Evolutionary conservation across 106 monocot genomes (phyloP).

Genomic region (Allium cepa): DNA sequence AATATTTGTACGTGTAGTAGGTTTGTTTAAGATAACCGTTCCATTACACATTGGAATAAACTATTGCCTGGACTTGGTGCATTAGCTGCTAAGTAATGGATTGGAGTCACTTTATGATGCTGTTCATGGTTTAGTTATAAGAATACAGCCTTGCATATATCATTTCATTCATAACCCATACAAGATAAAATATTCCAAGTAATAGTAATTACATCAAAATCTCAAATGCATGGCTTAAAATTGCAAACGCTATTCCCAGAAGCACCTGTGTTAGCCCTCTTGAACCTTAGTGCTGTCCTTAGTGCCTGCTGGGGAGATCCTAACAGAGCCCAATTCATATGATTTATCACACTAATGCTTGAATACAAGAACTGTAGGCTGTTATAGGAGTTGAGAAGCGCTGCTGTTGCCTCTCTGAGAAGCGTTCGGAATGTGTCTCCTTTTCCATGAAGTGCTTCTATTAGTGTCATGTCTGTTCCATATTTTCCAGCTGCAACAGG

Average conservation of each 20-base stretch:
- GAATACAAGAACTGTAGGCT: conserved; percentile 32
- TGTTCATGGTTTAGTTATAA: too few species aligned
- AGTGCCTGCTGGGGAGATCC: conserved; percentile 29
- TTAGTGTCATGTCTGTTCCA: conserved; percentile 40
- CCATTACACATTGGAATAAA: too few species aligned
- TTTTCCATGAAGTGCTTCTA: conserved; percentile 40
- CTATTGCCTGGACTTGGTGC: too few species aligned
- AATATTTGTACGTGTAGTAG: not conserved
- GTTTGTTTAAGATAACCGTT: too few species aligned
- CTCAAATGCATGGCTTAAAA: conserved; percentile 30
- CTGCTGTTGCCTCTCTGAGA: conserved; percentile 41
- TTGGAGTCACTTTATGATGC: too few species aligned
- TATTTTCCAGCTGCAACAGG: conserved; percentile 38
- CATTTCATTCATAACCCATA: too few species aligned
- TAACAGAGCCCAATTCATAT: conserved; percentile 44
- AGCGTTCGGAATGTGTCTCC: conserved; percentile 48
- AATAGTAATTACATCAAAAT: too few species aligned
- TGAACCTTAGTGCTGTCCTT: conserved; percentile 27
- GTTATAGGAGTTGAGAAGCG: conserved; percentile 60
- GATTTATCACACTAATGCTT: conserved; percentile 22
- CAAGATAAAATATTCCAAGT: too few species aligned
- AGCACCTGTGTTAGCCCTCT: conserved; percentile 36
- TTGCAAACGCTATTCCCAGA: conserved; percentile 26
- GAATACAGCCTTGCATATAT: too few species aligned
- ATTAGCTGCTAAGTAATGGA: too few species aligned